A percentile compares a stretch with the other conserved stretches of the same genome.
Conservation (phyloP, 228 moss, liverwort and hornwort species). For the Sphagnum fallax region DNA sequence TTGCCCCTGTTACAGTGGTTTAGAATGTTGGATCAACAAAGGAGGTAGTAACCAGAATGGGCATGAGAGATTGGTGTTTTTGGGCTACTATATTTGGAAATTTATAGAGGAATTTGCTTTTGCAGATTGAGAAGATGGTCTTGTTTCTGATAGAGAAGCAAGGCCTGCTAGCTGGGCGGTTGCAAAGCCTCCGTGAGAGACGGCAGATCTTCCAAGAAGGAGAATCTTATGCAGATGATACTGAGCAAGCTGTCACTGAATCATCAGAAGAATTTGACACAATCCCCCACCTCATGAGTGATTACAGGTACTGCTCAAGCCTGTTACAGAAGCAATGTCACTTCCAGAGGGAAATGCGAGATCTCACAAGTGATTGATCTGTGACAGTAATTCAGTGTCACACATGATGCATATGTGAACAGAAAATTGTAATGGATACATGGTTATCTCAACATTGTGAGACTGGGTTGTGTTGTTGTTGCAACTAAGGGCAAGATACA, state of each 20-base stretch:
- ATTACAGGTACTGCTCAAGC: constrained; percentile 31
- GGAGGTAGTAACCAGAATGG: no score
- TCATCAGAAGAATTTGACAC: constrained; percentile 13
- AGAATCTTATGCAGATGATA: constrained; percentile 17
- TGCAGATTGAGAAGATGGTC: constrained; percentile 63
- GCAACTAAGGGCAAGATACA: neutral
- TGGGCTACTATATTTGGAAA: neutral
- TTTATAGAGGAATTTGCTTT: neutral
- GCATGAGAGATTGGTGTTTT: no score
- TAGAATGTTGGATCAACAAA: no score
- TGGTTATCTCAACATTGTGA: no score
- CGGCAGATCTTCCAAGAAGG: constrained; percentile 24
- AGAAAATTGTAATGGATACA: no score
- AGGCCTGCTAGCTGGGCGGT: constrained; percentile 47
- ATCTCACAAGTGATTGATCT: no score
- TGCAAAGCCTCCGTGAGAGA: constrained; percentile 51
- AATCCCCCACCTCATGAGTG: constrained; percentile 34
- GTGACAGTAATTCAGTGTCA: no score
- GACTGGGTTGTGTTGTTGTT: no score
- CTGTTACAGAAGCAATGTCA: neutral
- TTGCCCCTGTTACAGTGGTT: no score
- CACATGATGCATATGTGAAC: no score
- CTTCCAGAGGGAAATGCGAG: neutral
- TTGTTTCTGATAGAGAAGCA: constrained; percentile 62
- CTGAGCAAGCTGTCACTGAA: constrained; percentile 13